phyloP scores from a whole-genome alignment of 306 rosid genomes.

The Acacia melanoxylon region DNA sequence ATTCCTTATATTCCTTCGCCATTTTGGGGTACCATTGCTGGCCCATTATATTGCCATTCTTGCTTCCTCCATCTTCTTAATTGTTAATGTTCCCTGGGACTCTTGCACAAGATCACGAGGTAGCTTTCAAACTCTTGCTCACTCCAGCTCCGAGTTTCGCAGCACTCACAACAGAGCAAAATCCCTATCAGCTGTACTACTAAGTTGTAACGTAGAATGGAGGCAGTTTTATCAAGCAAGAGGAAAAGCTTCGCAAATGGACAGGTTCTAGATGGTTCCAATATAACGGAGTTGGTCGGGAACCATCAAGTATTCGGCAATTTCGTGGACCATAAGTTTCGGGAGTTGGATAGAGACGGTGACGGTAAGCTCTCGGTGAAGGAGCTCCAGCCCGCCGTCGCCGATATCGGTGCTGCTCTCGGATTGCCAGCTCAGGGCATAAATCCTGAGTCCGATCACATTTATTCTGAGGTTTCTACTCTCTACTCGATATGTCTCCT shows the following conservation, averaged over 20 bases:
- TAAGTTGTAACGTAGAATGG: slow-evolving; percentile 32
- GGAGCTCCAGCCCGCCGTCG: slow-evolving; percentile 93
- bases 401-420: slow-evolving; percentile 94
- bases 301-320: slow-evolving; percentile 64
- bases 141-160: slow-evolving; percentile 30
- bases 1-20: background rate
- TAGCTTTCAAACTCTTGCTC: background rate
- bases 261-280: slow-evolving; percentile 88
- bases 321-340: slow-evolving; percentile 82
- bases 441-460: slow-evolving; percentile 74
- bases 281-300: slow-evolving; percentile 89
- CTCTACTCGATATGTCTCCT: background rate
- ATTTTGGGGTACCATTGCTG: slow-evolving; percentile 5
- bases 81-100: background rate
- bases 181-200: background rate
- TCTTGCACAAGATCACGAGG: background rate
- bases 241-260: slow-evolving; percentile 39
- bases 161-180: slow-evolving; percentile 25
- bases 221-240: slow-evolving; percentile 16
- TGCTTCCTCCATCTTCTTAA: background rate
- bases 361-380: slow-evolving; percentile 83
- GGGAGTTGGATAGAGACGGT: slow-evolving; percentile 70
- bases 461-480: slow-evolving; percentile 69
- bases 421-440: slow-evolving; percentile 88
- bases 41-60: background rate